Evolutionary conservation across 345 rosid genomes (phyloP).

Genomic region (Hypericum androsaemum): DNA sequence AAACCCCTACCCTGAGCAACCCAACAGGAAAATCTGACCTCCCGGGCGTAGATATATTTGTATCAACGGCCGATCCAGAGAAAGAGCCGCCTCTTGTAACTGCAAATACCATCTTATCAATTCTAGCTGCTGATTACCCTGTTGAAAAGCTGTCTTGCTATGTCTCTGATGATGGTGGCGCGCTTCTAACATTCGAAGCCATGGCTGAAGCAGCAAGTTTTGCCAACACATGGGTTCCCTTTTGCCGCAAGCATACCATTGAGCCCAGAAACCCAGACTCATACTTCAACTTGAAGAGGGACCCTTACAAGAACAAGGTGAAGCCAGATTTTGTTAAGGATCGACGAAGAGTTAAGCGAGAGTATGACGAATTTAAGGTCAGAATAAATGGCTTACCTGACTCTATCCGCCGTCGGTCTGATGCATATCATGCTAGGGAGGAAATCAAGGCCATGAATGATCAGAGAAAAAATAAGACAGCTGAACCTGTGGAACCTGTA

Average conservation of each 20-base stretch:
- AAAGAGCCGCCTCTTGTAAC: constrained; percentile 14
- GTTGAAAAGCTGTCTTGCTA: neutral
- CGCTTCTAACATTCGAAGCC: neutral
- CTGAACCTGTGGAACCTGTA: constrained; percentile 10
- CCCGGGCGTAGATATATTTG: constrained; percentile 18
- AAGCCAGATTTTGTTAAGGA: constrained; percentile 20
- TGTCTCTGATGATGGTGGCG: neutral
- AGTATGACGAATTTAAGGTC: constrained; percentile 29
- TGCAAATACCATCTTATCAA: constrained; percentile 17
- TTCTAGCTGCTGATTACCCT: constrained; percentile 29
- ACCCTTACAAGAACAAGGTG: constrained; percentile 24
- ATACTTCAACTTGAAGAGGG: constrained; percentile 24
- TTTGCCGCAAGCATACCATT: constrained; percentile 21
- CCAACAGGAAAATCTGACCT: constrained; percentile 1
- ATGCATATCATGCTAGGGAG: constrained; percentile 23
- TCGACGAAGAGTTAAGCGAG: constrained; percentile 24
- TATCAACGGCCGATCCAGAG: constrained; percentile 21
- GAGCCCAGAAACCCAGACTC: constrained; percentile 28
- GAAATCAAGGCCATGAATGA: constrained; percentile 7
- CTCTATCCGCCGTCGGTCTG: constrained; percentile 22
- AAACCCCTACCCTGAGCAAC: neutral
- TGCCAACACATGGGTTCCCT: constrained; percentile 27
- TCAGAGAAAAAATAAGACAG: neutral
- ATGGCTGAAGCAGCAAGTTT: constrained; percentile 2
- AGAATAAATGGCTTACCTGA: constrained; percentile 4